These are phyloP conservation scores for Hanseniaspora guilliermondii DNA, from an alignment of 805 yeast species.

Conservation along the genomic window DNA sequence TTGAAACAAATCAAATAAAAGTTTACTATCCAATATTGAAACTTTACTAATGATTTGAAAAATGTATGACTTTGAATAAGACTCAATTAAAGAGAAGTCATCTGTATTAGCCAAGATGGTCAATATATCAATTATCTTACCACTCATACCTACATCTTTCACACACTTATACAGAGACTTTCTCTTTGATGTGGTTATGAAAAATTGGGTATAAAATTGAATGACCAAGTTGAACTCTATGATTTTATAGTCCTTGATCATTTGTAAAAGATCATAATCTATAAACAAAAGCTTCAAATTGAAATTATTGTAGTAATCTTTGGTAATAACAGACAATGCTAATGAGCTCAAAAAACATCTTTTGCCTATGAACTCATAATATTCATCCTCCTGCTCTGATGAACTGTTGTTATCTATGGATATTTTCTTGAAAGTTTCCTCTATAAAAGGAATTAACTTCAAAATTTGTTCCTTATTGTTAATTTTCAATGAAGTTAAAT, in stretches of 20 bases:
- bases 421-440: neutral
- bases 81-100: constrained; percentile 10
- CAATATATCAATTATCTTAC: neutral
- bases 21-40: constrained; percentile 1
- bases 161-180: constrained; percentile 9
- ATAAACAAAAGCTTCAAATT: constrained; percentile 1
- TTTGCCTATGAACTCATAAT: constrained; percentile 9
- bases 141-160: neutral
- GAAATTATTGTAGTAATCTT: constrained; percentile 3
- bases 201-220: constrained; percentile 7
- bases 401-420: neutral
- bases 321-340: constrained; percentile 4
- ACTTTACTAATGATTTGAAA: constrained; percentile 8
- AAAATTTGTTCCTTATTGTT: neutral
- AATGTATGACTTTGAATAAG: constrained; percentile 10
- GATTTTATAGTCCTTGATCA: neutral
- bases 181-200: constrained; percentile 1
- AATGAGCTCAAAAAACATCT: constrained; percentile 2
- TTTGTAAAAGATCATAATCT: neutral
- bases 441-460: neutral
- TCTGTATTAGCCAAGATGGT: neutral
- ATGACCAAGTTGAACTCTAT: constrained; percentile 11
- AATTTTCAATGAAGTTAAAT: neutral
- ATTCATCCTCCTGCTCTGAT: neutral
- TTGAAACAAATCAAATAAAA: neutral